Base-by-base conservation (phyloP, 2,329 filamentous ascomycete genomes). In the Capronia americana region DNA sequence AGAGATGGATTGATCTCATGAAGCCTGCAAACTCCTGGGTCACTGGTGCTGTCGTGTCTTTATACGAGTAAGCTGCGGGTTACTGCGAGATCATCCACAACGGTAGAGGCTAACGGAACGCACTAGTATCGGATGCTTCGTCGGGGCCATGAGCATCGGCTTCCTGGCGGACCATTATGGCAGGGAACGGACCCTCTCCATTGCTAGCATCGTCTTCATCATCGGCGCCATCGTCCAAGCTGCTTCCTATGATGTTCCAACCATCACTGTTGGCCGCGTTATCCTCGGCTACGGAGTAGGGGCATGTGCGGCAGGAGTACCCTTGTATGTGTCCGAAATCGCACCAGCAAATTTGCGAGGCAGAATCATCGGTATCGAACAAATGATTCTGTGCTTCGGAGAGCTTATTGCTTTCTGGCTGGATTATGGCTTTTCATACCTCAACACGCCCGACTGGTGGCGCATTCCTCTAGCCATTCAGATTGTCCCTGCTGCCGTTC, bases 261-360 rank as follows among this genome's bases (percentile, higher is more conserved):
- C 84, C 79, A 74, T 85, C 14, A 82, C 84, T 44, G 73, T 78
- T n/a, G 83, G 82, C 2, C 79, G 83, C 59, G 79, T 82, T 68
- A 80, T 84, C 65, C 82, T 81, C 5, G 83, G 83, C 4, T 63
- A 82, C 12, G 82, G 82, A 1, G 77, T 84, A 17, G 83, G 83
- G 2, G 74, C 81, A 46, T 77, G 83, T 70, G 81, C 81, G 1
- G 77, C 79, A 30, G 80, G 78, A 0, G 78, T 83, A n/a, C 82
- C 82, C 2, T 77, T 83, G 51, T 84, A 84, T 69, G 79, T 79
- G 57, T 79, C 75, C 38, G 80, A 82, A 67, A 65, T 82, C 23
- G 77, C 80, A 4, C 77, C 75, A 28, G 71, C 79, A 5, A 73
- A 73, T 3, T 76, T 76, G 65, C 75, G 80, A 55, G 80, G 79